Evolutionary conservation across 176 grass and related monocot genomes (phyloP), one percentile per base, ranked within the genome.

Genomic region (Avena sativa): DNA sequence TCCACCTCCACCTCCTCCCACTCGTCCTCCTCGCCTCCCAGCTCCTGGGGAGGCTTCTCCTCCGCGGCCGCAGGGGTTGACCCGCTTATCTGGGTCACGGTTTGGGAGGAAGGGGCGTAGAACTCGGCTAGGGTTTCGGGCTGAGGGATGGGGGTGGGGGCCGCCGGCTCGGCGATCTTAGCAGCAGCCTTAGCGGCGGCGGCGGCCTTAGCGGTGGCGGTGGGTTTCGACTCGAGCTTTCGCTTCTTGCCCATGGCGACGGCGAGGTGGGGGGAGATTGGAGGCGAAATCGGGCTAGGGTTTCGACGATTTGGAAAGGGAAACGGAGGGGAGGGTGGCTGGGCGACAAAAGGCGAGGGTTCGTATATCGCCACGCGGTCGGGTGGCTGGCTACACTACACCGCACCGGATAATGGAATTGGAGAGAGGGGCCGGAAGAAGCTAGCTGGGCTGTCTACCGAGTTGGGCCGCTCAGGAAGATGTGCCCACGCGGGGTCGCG

Each of bases 221-320:
- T 64, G n/a, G 52, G 17, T 40, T 63, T 89, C 16, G 76, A 17
- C 43, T 74, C 79, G 25, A 98, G 86, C 96, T 98, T 98, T 85
- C 96, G 87, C 87, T 96, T 98, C 84, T 98, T 98, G 51, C 84
- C 93, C 96, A 98, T 98, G 87, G 88, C 80, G 47, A 74, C 9
- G 40, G 59, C 43, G 69, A 49, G 46, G 55, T 23, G 52, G 16
- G 16, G 28, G 62, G 19, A 11, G 40, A 59, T 82, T 30, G 15
- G 86, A n/a, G 47, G 15, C 15, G 73, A 74, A 36, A 63, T 13
- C 19, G 51, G 46, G 84, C 82, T 92, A 95, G 89, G 89, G 93
- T 93, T 94, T 86, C 74, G 83, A 53, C 81, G 71, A 85, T 19
- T 51, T 26, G 55, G 53, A 3, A 71, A 72, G 7, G 20, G 48